Conservation (phyloP, 805 yeast species). For the Pichia exigua region DNA sequence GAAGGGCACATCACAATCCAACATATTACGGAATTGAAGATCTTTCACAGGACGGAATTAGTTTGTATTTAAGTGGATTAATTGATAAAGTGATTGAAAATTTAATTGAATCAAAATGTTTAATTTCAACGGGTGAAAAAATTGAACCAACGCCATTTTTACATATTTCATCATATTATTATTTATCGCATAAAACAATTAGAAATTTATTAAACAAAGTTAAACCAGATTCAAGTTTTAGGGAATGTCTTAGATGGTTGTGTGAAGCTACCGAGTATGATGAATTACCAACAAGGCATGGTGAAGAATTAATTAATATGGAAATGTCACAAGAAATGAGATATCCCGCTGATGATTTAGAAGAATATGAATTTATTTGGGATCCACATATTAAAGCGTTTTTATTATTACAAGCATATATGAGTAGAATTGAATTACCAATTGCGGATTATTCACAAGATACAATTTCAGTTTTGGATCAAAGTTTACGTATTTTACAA, state of each 20-base stretch:
- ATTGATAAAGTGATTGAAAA: constrained; percentile 64
- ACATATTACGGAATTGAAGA: constrained; percentile 71
- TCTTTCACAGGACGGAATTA: constrained; percentile 44
- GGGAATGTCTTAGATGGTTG: constrained; percentile 55
- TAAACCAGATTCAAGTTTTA: constrained; percentile 36
- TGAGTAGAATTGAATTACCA: constrained; percentile 70
- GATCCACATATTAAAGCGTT: constrained; percentile 82
- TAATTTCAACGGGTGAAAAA: constrained; percentile 42
- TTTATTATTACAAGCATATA: constrained; percentile 63
- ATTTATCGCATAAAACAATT: constrained; percentile 84
- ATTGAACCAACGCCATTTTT: constrained; percentile 70
- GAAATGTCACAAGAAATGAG: constrained; percentile 74
- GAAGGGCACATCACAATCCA: constrained; percentile 72
- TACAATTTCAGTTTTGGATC: constrained; percentile 87
- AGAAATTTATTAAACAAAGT: constrained; percentile 56
- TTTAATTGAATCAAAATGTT: constrained; percentile 67
- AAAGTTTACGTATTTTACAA: constrained; percentile 86
- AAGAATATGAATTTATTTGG: constrained; percentile 60
- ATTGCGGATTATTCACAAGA: constrained; percentile 94
- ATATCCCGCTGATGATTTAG: constrained; percentile 50
- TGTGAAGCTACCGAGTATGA: constrained; percentile 70
- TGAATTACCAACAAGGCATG: constrained; percentile 85
- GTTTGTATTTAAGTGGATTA: constrained; percentile 50
- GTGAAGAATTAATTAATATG: constrained; percentile 79
- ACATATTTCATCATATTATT: constrained; percentile 83